Base-by-base conservation (phyloP, 2,329 filamentous ascomycete genomes). In the Cercospora sesami region DNA sequence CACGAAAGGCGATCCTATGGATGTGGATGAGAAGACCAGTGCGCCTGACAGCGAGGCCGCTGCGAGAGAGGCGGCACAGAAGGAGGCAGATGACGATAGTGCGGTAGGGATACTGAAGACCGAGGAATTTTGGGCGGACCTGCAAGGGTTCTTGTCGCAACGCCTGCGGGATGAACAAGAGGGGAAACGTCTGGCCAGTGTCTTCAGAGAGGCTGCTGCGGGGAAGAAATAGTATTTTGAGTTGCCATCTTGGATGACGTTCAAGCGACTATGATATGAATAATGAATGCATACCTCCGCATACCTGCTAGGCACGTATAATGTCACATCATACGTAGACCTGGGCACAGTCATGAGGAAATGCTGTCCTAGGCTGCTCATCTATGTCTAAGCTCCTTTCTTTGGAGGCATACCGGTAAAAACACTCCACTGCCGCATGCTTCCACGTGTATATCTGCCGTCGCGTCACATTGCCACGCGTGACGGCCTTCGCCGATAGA, bases 51-150 rank as follows among this genome's bases (percentile, higher is more conserved):
- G 75, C 28, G 78, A 78, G 65, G 71, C 75, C 67, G 72, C 75
- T 70, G 66, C 74, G 69, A 76, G 80, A 8, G 80, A 80, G 57
- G 83, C 81, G 51, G 85, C 85, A 63, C 83, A 86, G 71, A 84
- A 82, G 3, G 79, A 83, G n/a, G 88, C 86, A 72, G 86, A 86
- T 36, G 81, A 61, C 12, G 70, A 72, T 18, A 72, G 61, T 21
- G 73, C 73, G 7, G 63, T 80, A 64, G 86, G 86, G 30, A 85
- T 90, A 21, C 77, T 96, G 71, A 82, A 87, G 75, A 90, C 87
- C 12, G 87, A 90, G 6, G 89, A 86, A 65, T 99, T 99, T 77
- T 99, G 95, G 95, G 81, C 81, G 8, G 95, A 98, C 81, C 80
- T 99, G 71, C 88, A 89, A 76, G 91, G 87, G 0, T 98, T 94